These are phyloP conservation scores for Clavispora santaluciae DNA, from an alignment of 805 yeast genomes.

Conservation along the genomic window DNA sequence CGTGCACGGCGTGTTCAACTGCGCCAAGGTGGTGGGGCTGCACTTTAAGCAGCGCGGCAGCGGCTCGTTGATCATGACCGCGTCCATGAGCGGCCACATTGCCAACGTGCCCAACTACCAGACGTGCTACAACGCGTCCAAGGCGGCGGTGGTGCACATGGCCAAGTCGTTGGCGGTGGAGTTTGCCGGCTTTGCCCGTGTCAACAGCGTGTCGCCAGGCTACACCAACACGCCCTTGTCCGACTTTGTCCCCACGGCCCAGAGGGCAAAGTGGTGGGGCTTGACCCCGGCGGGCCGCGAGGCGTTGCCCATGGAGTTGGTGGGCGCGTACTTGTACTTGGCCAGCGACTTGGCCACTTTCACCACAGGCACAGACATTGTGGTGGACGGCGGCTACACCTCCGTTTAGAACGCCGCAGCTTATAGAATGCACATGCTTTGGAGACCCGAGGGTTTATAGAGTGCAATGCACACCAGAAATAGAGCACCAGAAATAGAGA, in stretches of 20 bases:
- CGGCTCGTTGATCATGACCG: slow-evolving; percentile 80
- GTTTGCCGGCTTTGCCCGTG: slow-evolving; percentile 19
- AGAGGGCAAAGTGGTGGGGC: slow-evolving; percentile 21
- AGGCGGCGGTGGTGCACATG: slow-evolving; percentile 20
- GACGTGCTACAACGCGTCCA: slow-evolving; percentile 41
- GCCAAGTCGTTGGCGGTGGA: slow-evolving; percentile 20
- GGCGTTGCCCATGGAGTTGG: slow-evolving; percentile 19
- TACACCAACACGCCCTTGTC: slow-evolving; percentile 19
- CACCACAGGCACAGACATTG: slow-evolving; percentile 19
- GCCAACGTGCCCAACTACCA: slow-evolving; percentile 85
- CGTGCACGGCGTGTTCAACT: slow-evolving; percentile 31
- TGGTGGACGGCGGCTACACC: slow-evolving; percentile 21
- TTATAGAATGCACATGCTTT: no score
- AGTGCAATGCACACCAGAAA: neutral
- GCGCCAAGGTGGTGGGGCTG: slow-evolving; percentile 70
- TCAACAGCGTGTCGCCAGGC: slow-evolving; percentile 19
- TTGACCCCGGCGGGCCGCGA: slow-evolving; percentile 21
- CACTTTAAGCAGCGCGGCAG: slow-evolving; percentile 66
- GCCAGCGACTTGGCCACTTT: slow-evolving; percentile 20
- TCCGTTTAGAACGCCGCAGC: slow-evolving; percentile 13
- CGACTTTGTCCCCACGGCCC: slow-evolving; percentile 17
- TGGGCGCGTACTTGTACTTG: slow-evolving; percentile 20
- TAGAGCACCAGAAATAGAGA: neutral
- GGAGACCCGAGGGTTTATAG: no score
- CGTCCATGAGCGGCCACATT: slow-evolving; percentile 86